Conservation (phyloP, 2,329 filamentous ascomycete species). For the Venturia oleaginea region DNA sequence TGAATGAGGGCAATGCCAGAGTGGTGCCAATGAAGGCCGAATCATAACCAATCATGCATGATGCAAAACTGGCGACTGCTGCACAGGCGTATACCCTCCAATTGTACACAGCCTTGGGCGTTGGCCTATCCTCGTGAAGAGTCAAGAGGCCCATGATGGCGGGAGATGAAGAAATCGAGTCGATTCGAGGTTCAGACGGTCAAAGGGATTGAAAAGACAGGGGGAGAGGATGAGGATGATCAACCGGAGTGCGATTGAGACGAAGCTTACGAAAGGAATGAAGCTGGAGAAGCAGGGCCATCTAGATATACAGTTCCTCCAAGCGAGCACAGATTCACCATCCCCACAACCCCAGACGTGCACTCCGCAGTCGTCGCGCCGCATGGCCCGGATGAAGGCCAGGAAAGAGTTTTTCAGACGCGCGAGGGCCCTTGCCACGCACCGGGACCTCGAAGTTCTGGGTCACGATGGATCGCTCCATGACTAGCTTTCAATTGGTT, state of each 20-base stretch:
- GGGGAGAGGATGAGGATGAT: not conserved
- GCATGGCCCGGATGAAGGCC: not conserved
- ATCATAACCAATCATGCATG: slow-evolving; percentile 55
- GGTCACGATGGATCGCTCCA: not conserved
- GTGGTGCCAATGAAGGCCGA: slow-evolving; percentile 74
- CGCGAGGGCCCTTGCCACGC: not conserved
- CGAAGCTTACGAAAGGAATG: not conserved
- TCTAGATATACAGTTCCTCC: not conserved
- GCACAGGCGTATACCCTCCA: slow-evolving; percentile 49
- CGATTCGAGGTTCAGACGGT: not conserved
- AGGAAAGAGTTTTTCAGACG: slow-evolving; percentile 6
- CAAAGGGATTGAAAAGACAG: not conserved
- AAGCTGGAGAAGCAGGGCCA: not conserved
- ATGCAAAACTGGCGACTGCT: slow-evolving; percentile 45
- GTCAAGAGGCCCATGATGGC: slow-evolving; percentile 31
- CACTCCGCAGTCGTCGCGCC: not conserved
- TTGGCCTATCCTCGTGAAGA: slow-evolving; percentile 40
- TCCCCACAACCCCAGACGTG: not conserved
- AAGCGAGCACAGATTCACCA: not conserved
- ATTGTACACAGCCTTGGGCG: slow-evolving; percentile 50
- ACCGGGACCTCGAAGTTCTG: not conserved
- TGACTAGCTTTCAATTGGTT: not conserved
- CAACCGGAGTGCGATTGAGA: not conserved
- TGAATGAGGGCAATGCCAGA: slow-evolving; percentile 60
- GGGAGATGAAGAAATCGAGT: not conserved